These are phyloP conservation scores for Globisporangium camurandrum DNA, from an alignment of 352 stramenopile genomes.

Conservation along the genomic window DNA sequence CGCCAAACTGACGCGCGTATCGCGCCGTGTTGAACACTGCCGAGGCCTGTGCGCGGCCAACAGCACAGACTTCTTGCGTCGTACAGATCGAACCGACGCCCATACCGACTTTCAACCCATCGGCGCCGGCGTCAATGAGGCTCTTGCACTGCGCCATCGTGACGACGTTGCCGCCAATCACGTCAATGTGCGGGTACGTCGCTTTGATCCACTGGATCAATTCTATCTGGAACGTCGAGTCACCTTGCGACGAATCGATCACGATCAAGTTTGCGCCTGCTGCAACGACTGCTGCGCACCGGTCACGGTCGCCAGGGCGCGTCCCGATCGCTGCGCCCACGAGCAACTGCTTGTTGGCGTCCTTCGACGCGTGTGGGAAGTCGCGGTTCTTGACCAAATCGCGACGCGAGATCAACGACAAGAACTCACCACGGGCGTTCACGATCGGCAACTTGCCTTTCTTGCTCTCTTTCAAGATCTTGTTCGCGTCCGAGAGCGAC, in stretches of 20 bases:
- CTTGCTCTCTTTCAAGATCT: slow-evolving; percentile 97
- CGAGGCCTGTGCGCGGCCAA: slow-evolving; percentile 97
- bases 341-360: slow-evolving; percentile 97
- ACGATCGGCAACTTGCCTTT: slow-evolving; percentile 99
- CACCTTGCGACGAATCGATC: slow-evolving; percentile 98
- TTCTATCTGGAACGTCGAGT: slow-evolving; percentile 92
- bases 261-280: slow-evolving; percentile 99
- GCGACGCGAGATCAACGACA: slow-evolving; percentile 97
- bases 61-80: slow-evolving; percentile 98
- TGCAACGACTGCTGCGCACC: slow-evolving; percentile 86
- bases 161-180: slow-evolving; percentile 99
- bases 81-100: slow-evolving; percentile 99
- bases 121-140: slow-evolving; percentile 97
- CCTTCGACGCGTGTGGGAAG: slow-evolving; percentile 95
- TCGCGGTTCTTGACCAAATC: slow-evolving; percentile 98
- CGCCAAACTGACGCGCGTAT: slow-evolving; percentile 93
- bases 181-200: slow-evolving; percentile 92
- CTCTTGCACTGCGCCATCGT: slow-evolving; percentile 96
- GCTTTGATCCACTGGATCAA: slow-evolving; percentile 94
- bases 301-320: slow-evolving; percentile 93
- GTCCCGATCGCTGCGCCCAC: slow-evolving; percentile 98
- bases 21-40: slow-evolving; percentile 98
- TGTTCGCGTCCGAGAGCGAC: slow-evolving; percentile 95
- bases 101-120: slow-evolving; percentile 99
- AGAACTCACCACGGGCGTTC: slow-evolving; percentile 95